Conservation (phyloP, 1,139 yeast species). For the Geotrichum histeridarum region DNA sequence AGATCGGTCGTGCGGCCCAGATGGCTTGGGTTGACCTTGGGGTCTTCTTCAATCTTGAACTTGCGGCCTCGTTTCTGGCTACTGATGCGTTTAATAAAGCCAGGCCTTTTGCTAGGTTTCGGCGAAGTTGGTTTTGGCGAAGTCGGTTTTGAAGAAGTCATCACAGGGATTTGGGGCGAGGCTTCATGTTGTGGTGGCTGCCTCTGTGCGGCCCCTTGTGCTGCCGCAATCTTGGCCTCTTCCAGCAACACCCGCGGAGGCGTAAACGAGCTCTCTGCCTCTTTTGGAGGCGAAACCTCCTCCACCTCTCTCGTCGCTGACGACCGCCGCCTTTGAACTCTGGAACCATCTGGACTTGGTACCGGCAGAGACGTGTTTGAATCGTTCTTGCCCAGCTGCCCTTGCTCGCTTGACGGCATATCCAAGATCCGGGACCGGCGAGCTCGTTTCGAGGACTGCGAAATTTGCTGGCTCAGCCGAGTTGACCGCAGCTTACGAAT, state of each 20-base stretch:
- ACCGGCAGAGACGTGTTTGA: conserved; percentile 21
- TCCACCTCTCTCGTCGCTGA: background rate
- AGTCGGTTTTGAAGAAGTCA: background rate
- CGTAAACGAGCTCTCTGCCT: background rate
- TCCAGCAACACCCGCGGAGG: background rate
- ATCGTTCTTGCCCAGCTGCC: conserved; percentile 27
- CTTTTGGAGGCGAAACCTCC: background rate
- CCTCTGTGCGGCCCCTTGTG: background rate
- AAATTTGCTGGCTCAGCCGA: conserved; percentile 61
- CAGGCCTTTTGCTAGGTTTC: conserved; percentile 9
- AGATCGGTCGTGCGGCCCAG: conserved; percentile 57
- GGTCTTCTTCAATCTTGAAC: conserved; percentile 1
- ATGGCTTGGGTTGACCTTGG: conserved; percentile 15
- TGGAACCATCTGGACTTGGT: background rate
- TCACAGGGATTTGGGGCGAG: background rate
- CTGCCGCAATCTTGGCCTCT: background rate
- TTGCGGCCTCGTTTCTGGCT: conserved; percentile 17
- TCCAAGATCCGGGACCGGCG: conserved; percentile 52
- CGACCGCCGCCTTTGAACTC: background rate
- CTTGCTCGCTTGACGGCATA: conserved; percentile 39
- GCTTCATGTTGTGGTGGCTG: background rate
- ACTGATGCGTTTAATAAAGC: conserved; percentile 15
- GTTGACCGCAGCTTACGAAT: conserved; percentile 72
- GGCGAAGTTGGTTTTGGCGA: too few relatives aligned
- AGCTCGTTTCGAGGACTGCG: conserved; percentile 55